Conservation (phyloP, 2,329 filamentous ascomycete genomes). For the Scedosporium apiospermum region DNA sequence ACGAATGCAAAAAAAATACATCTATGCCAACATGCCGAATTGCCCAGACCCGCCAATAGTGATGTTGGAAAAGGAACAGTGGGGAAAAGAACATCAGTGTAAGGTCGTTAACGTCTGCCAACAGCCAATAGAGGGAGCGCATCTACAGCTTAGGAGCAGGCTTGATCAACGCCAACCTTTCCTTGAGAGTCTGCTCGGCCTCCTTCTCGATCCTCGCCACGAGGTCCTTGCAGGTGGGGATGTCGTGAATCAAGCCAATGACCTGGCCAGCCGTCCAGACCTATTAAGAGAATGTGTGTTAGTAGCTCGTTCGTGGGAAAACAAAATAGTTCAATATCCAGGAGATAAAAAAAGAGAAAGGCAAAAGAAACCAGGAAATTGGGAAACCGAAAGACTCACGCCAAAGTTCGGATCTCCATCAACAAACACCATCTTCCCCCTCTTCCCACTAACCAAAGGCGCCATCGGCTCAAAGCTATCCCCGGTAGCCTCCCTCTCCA, state of each 20-base stretch:
- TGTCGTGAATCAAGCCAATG: slow-evolving; percentile 79
- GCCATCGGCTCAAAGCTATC: slow-evolving; percentile 88
- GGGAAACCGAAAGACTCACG: slow-evolving; percentile 41
- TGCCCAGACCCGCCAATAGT: background rate
- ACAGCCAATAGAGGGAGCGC: background rate
- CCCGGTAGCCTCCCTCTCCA: slow-evolving; percentile 72
- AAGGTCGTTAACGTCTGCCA: background rate
- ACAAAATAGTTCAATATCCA: background rate
- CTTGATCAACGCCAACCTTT: slow-evolving; percentile 46
- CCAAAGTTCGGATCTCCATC: slow-evolving; percentile 88
- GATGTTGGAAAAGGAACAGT: background rate
- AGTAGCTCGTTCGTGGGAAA: slow-evolving; percentile 8
- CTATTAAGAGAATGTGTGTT: slow-evolving; percentile 29
- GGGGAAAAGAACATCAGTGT: background rate
- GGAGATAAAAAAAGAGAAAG: background rate
- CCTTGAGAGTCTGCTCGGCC: slow-evolving; percentile 55
- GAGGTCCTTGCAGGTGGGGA: slow-evolving; percentile 63
- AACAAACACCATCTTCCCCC: slow-evolving; percentile 82
- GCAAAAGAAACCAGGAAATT: slow-evolving; percentile 7
- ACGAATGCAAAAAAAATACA: background rate
- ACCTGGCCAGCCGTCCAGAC: slow-evolving; percentile 97
- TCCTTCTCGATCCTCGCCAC: slow-evolving; percentile 68
- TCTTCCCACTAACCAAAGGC: slow-evolving; percentile 78
- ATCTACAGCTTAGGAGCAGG: slow-evolving; percentile 48
- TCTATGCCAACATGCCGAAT: background rate